phyloP scores from a whole-genome alignment of 2,329 filamentous ascomycete genomes.

The Aspergillus fumigatiaffinis region DNA sequence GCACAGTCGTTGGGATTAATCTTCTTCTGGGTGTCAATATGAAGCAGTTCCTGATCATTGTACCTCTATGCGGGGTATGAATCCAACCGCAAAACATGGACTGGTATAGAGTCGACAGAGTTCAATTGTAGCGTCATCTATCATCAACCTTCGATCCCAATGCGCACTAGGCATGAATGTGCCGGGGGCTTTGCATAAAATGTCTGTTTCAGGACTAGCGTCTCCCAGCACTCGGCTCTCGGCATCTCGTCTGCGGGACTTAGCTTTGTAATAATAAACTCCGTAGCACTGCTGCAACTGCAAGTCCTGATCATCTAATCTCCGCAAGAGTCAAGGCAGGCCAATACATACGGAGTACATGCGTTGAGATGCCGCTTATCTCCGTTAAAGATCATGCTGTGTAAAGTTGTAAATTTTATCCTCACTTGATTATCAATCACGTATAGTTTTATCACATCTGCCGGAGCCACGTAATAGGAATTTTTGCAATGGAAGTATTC shows the following conservation, averaged over 20 bases:
- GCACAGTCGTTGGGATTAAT: neutral
- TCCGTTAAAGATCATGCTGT: neutral
- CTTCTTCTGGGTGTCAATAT: neutral
- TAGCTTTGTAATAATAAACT: too few species aligned
- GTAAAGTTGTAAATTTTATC: neutral
- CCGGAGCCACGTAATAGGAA: neutral
- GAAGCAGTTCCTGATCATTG: neutral
- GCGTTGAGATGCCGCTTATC: neutral
- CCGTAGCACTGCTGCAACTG: neutral
- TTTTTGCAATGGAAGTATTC: too few species aligned
- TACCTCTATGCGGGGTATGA: neutral
- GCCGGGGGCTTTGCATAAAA: neutral
- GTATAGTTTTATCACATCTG: neutral
- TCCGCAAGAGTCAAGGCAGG: neutral
- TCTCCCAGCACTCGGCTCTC: neutral
- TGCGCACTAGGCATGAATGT: neutral
- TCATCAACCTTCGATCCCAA: neutral
- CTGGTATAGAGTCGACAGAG: neutral
- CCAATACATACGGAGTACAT: too few species aligned
- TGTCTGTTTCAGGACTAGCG: neutral
- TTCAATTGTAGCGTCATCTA: neutral
- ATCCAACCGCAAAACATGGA: neutral
- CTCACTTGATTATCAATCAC: neutral
- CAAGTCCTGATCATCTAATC: neutral
- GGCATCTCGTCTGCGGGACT: neutral